Evolutionary conservation across 2,329 filamentous ascomycete genomes (phyloP), one percentile per base, ranked within the genome.

Genomic region (Colletotrichum australisinense): DNA sequence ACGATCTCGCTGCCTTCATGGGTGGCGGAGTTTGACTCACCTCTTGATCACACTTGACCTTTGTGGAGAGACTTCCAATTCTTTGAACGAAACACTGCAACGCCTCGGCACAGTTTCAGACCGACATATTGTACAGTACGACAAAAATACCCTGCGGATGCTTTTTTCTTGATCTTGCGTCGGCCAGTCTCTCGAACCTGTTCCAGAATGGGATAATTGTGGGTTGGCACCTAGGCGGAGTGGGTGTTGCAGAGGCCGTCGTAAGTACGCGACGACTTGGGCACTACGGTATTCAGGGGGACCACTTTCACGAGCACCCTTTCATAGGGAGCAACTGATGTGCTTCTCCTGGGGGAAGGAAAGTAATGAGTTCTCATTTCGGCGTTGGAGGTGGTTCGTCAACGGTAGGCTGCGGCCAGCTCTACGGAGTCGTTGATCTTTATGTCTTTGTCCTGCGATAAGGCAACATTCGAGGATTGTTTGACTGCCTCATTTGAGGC

Each of bases 1-100:
- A 91, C 74, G 89, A 91, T 76, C 85, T 91, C 12, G 89, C 89
- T 38, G 89, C 89, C 3, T 91, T 91, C 67, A 91, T 91, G 89
- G 89, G 89, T 24, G 89, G 89, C 24, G 89, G 89, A 73, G 89
- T 91, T 74, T 91, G 63, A 67, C 49, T 67, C 63, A 65, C 63
- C 52, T 65, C 63, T 65, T 38, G 63, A 65, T 55, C 24, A 35
- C 53, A 22, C 22, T 67, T 60, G 14, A 22, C 52, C 16, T 30
- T 14, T 1, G 30, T 19, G 46, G 24, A 26, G 28, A 53, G 9
- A 22, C 46, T 55, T 38, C 52, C 62, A n/a, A 5, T 56, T 28
- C 22, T 26, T 19, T 56, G 12, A 24, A 62, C 26, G 28, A 64
- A 69, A 46, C 22, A 26, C 24, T n/a, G n/a, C 35, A n/a, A 57